Conservation (phyloP, 169 alveolate species). For the Plasmodium gonderi region DNA sequence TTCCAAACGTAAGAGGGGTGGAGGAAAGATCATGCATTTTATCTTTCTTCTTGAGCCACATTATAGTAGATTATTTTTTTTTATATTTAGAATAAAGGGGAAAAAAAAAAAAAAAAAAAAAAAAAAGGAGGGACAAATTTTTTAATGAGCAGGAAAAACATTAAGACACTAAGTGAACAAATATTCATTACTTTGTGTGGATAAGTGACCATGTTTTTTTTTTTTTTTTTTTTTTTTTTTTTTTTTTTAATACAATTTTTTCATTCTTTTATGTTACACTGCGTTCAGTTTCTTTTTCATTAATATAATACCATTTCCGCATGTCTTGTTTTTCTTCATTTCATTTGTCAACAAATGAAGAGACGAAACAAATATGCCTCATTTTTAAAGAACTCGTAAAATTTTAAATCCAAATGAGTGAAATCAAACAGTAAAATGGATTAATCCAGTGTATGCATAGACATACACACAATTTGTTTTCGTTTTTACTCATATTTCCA, state of each 20-base stretch:
- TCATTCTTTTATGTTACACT: not conserved
- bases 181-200: not conserved
- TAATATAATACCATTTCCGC: not conserved
- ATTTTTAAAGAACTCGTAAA: not conserved
- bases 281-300: not conserved
- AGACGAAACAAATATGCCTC: not conserved
- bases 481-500: not conserved
- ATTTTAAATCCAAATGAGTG: not conserved
- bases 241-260: not conserved
- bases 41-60: too few relatives aligned
- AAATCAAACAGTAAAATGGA: not conserved
- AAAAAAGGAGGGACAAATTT: not conserved
- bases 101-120: not conserved
- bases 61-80: not conserved
- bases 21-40: not conserved
- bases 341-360: not conserved
- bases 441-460: not conserved
- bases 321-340: not conserved
- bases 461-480: not conserved
- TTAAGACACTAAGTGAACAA: not conserved
- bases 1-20: not conserved
- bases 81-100: not conserved
- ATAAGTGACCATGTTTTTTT: too few relatives aligned
- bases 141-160: not conserved
- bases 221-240: too few relatives aligned